Percentiles rank a stretch among this genome's conserved stretches.
Evolutionary conservation across 805 yeast species (phyloP).

Genomic region (Priceomyces melissophilus): DNA sequence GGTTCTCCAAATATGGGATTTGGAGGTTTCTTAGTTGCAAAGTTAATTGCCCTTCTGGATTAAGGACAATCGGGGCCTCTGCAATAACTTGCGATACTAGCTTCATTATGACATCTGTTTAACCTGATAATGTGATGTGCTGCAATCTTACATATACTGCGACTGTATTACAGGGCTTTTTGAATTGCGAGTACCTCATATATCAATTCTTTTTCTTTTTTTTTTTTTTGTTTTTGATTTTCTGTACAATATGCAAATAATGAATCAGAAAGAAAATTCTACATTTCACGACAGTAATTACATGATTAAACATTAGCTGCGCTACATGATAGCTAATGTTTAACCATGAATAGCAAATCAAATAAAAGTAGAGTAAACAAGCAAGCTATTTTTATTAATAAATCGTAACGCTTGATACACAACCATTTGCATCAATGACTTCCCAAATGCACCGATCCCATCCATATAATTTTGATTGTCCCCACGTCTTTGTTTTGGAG

Average conservation of each 20-base stretch:
- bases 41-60: slow-evolving; percentile 34
- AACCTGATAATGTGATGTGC: no score
- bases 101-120: slow-evolving; percentile 22
- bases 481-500: slow-evolving; percentile 33
- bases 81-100: slow-evolving; percentile 29
- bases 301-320: no score
- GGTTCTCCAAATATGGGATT: slow-evolving; percentile 33
- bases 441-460: slow-evolving; percentile 40
- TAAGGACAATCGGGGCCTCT: slow-evolving; percentile 28
- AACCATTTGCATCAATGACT: slow-evolving; percentile 35
- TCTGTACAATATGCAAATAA: no score
- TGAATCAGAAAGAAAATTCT: no score
- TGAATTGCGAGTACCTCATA: no score
- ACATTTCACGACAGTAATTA: no score
- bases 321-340: not conserved
- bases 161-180: no score
- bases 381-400: slow-evolving; percentile 15
- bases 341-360: no score
- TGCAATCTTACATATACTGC: no score
- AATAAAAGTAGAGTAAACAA: no score
- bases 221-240: no score
- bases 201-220: no score
- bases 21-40: slow-evolving; percentile 32
- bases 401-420: slow-evolving; percentile 35
- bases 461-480: slow-evolving; percentile 42